Base-by-base conservation (phyloP, 2,329 filamentous ascomycete genomes). In the Aureobasidium sp. region DNA sequence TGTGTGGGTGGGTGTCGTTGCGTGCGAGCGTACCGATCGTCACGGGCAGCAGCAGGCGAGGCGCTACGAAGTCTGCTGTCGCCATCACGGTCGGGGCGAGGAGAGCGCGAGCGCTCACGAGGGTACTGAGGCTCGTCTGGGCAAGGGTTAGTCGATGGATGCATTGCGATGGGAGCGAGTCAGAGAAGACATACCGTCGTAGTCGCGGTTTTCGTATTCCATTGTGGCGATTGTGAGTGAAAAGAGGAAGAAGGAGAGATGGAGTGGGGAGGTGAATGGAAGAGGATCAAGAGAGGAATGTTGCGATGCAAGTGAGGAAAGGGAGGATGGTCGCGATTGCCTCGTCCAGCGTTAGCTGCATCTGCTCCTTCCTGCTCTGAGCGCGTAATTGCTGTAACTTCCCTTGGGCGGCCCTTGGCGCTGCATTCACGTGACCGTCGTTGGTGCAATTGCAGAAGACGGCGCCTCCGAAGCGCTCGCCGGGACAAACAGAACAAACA, bases 131-230 rank as follows among this genome's bases (percentile, higher is more conserved):
- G 79, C 67, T 85, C 81, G 63, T 84, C 77, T 70, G 58, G 50
- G 44, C 44, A 35, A 30, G 42, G 12, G 24, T 49, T 17, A 49
- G 34, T 29, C 38, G 30, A 42, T 42, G 44, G 50, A 40, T 53
- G 29, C 30, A 25, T 34, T 17, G 54, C 38, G 19, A 14, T 38
- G 32, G 35, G 41, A 56, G 38, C 38, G 41, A 56, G 38, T 51
- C 44, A 50, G 53, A 32, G 42, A 47, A 21, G 59, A 70, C 74
- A 64, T 76, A 85, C 83, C 82, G 58, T 84, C 81, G 68, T 84
- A 86, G 67, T 78, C 77, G 59, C 84, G 81, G 63, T 77, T 78
- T 66, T 85, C 81, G 73, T 83, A 85, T 62, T 86, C 82, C 73
- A 81, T 79, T 62, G 71, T 73, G 61, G 70, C 68, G 69, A 70